Base-by-base conservation (phyloP, 257 asterid genomes). In the Gynochthodes officinalis region DNA sequence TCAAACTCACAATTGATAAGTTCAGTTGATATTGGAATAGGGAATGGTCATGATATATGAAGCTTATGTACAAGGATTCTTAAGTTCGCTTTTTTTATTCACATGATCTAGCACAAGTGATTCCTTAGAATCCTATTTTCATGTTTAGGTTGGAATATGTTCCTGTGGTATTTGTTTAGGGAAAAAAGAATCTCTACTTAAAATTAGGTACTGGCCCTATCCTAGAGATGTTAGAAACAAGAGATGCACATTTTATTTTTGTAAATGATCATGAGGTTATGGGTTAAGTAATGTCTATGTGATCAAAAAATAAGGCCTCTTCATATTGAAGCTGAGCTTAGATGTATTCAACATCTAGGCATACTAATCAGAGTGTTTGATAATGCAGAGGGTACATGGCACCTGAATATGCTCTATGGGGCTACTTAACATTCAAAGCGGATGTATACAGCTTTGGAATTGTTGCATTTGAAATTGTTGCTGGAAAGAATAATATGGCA, bases 401-500 rank as follows among this genome's bases (percentile, higher is more conserved):
- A 43, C 90, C 92, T 4, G 92, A 89, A 78, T 89, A 89, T 73
- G 95, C 92, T 21, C 48, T 89, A 10, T 86, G 93, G 91, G 96
- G 96, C 67, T 83, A 86, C 79, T 78, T 89, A 42, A 89, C 96
- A 14, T 71, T 82, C 61, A 89, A 87, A 83, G 93, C 82, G 5
- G 93, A 89, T 33, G 91, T 89, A 42, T 87, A 87, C 69, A 87
- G 93, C 75, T 89, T 89, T 61, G 96, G 96, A 8, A 77, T 87
- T 2, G 88, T 89, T 72, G 85, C 85, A 10, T 74, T 88, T 52
- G 92, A 89, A 75, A 77, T 88, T 7, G 84, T 84, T 59, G 82
- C 92, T 44, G 92, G 94, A 61, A 90, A 77, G 76, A 86, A 77
- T 80, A 90, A 82, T 76, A 82, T 85, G 87, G 79, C 85, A 55